These are phyloP conservation scores for Candida krabiensis DNA, from an alignment of 805 yeast genomes.

Conservation along the genomic window DNA sequence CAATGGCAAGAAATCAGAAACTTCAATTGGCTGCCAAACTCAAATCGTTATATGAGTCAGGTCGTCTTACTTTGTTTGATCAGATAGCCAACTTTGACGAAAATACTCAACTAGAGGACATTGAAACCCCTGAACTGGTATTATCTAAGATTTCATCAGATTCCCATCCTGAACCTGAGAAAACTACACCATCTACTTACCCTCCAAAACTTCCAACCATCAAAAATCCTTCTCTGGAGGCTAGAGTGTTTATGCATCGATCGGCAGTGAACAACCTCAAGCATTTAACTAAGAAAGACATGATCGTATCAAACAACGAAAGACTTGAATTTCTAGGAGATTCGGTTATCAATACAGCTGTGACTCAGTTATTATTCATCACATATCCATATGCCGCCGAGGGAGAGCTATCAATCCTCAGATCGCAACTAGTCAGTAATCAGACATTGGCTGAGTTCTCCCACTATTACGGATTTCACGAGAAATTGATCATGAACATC, in stretches of 20 bases:
- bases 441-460: slow-evolving; percentile 72
- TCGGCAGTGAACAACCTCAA: slow-evolving; percentile 63
- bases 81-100: slow-evolving; percentile 47
- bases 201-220: slow-evolving; percentile 76
- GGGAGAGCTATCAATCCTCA: slow-evolving; percentile 72
- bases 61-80: slow-evolving; percentile 54
- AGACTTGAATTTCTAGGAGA: slow-evolving; percentile 91
- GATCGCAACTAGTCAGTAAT: slow-evolving; percentile 74
- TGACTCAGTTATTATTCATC: slow-evolving; percentile 65
- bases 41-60: slow-evolving; percentile 50
- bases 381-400: slow-evolving; percentile 71
- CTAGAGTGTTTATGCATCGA: slow-evolving; percentile 79
- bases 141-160: slow-evolving; percentile 4
- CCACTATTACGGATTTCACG: slow-evolving; percentile 62
- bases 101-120: slow-evolving; percentile 19
- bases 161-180: background rate
- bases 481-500: slow-evolving; percentile 44
- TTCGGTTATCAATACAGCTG: slow-evolving; percentile 71
- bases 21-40: slow-evolving; percentile 60
- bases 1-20: slow-evolving; percentile 53
- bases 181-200: slow-evolving; percentile 27
- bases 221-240: slow-evolving; percentile 53
- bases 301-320: slow-evolving; percentile 72
- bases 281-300: slow-evolving; percentile 56
- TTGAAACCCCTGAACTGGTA: slow-evolving; percentile 14